phyloP scores from a whole-genome alignment of 305 asterid genomes.

The Plantago lanceolata region DNA sequence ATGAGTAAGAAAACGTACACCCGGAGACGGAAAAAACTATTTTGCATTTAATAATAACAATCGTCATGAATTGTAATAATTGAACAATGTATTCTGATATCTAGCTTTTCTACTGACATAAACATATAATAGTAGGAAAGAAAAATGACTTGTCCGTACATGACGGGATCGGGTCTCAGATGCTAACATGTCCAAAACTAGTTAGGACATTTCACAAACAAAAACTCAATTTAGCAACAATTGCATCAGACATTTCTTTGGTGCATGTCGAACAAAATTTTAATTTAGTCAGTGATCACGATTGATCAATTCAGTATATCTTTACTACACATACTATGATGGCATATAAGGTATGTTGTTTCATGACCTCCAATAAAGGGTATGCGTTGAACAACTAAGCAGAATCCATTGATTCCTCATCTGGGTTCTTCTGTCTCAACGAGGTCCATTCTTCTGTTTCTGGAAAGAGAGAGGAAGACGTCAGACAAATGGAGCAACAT shows the following conservation, averaged over 20 bases:
- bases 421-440: constrained; percentile 51
- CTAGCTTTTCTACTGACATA: not conserved
- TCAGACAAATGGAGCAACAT: constrained; percentile 14
- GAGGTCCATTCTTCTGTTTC: constrained; percentile 72
- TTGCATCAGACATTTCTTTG: constrained; percentile 7
- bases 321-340: constrained; percentile 34
- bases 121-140: not conserved
- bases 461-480: constrained; percentile 26
- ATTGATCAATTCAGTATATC: constrained; percentile 25
- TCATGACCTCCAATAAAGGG: not conserved
- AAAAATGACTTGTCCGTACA: constrained; percentile 12
- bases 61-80: not conserved
- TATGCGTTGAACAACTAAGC: constrained; percentile 34
- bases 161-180: constrained; percentile 19
- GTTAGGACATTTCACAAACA: constrained; percentile 18
- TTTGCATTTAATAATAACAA: too few species aligned
- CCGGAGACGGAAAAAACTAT: too few species aligned
- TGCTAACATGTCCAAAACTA: constrained; percentile 14
- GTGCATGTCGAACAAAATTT: constrained; percentile 18
- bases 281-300: constrained; percentile 9
- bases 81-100: not conserved
- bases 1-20: too few species aligned
- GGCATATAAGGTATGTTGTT: constrained; percentile 23
- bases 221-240: constrained; percentile 9
- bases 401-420: constrained; percentile 49